These are phyloP conservation scores for Singerocomus inundabilis DNA, from an alignment of 1,284 basidiomycete genomes.

Conservation along the genomic window DNA sequence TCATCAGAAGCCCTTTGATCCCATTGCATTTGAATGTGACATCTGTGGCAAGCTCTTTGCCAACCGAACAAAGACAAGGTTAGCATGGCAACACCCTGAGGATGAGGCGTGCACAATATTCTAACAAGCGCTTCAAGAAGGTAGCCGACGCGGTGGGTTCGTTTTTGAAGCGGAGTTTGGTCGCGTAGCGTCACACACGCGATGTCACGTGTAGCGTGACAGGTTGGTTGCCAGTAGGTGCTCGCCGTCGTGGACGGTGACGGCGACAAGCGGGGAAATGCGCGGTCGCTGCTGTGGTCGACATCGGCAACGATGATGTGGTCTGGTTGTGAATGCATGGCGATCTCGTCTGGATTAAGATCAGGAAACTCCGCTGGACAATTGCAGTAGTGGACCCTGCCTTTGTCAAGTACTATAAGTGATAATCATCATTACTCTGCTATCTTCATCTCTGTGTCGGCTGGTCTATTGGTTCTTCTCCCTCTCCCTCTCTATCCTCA, in stretches of 20 bases:
- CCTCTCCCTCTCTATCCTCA: slow-evolving; percentile 1
- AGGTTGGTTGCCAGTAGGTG: slow-evolving; percentile 6
- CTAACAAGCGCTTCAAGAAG: slow-evolving; percentile 85
- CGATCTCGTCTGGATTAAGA: slow-evolving; percentile 5
- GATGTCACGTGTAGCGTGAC: slow-evolving; percentile 31
- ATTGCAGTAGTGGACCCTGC: neutral
- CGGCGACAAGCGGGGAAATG: neutral
- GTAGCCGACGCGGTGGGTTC: slow-evolving; percentile 49
- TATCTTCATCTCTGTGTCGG: neutral
- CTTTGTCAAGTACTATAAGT: neutral
- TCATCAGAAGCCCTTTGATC: slow-evolving; percentile 40
- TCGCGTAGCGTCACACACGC: slow-evolving; percentile 32
- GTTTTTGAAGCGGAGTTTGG: slow-evolving; percentile 37
- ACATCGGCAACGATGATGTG: neutral
- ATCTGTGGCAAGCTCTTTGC: slow-evolving; percentile 97
- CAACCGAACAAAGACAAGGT: slow-evolving; percentile 52
- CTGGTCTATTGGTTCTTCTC: slow-evolving; percentile 8
- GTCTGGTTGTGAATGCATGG: slow-evolving; percentile 2
- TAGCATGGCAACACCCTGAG: neutral
- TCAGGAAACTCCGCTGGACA: slow-evolving; percentile 11
- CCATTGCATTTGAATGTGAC: slow-evolving; percentile 98
- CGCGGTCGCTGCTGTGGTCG: neutral
- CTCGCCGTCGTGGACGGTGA: slow-evolving; percentile 7
- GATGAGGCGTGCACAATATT: slow-evolving; percentile 57
- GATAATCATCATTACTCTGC: too few species aligned